These are phyloP conservation scores for Camelina laxa DNA, from an alignment of 345 rosid species.

Conservation along the genomic window DNA sequence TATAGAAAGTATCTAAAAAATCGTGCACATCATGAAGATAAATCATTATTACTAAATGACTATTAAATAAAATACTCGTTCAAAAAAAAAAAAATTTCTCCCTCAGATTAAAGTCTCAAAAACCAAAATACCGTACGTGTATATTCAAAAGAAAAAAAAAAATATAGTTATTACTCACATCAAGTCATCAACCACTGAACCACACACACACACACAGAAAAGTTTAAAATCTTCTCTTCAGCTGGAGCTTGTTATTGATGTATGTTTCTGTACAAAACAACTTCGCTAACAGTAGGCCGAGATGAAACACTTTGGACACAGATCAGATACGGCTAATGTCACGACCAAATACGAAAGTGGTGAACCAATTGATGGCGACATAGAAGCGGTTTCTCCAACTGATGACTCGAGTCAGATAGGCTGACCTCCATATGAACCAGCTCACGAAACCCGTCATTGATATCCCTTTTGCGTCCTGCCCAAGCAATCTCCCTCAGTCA, in stretches of 20 bases:
- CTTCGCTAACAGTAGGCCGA: background rate
- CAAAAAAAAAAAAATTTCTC: background rate
- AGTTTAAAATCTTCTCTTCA: background rate
- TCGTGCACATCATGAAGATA: background rate
- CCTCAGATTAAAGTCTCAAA: conserved; percentile 6
- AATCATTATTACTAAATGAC: background rate
- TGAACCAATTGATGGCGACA: conserved; percentile 88
- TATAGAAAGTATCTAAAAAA: background rate
- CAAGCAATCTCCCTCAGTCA: conserved; percentile 7
- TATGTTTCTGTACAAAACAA: conserved; percentile 11
- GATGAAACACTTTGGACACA: background rate
- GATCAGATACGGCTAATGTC: conserved; percentile 74
- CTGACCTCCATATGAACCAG: conserved; percentile 96
- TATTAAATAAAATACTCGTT: conserved; percentile 2
- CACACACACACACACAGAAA: background rate
- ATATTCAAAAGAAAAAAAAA: background rate
- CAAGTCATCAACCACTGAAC: background rate
- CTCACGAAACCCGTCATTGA: conserved; percentile 79
- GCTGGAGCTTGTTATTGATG: conserved; percentile 1
- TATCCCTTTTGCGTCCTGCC: conserved; percentile 78
- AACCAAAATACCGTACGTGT: background rate
- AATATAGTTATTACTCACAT: background rate
- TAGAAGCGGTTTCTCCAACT: conserved; percentile 96
- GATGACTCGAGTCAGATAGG: conserved; percentile 87
- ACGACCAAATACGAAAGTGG: conserved; percentile 86